Base-by-base conservation (phyloP, 2,329 filamentous ascomycete genomes). In the Colletotrichum ledebouriae region DNA sequence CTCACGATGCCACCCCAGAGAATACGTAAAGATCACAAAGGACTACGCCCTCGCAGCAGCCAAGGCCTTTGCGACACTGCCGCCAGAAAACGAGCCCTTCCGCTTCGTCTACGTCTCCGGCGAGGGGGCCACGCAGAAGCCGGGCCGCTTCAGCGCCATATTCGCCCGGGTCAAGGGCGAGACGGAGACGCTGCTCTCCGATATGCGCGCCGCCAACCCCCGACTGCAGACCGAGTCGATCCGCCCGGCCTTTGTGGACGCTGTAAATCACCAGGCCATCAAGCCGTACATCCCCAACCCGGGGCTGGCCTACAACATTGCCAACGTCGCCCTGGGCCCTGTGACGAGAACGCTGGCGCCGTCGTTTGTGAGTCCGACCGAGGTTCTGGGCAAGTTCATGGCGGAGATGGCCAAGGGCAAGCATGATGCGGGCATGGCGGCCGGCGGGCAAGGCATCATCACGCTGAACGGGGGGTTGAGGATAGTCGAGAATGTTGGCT, bases 51-150 rank as follows among this genome's bases (percentile, higher is more conserved):
- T 93, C 1, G 86, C 84, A 2, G 90, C 90, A 0, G 90, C 89
- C 1, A 81, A 83, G 67, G 87, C 89, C 12, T 90, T 92, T 73
- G 76, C 83, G 1, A 76, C 76, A 0, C 77, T 90, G 12, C 78
- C 84, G 3, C 65, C 74, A 0, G 78, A 78, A 13, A 75, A 78
- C 4, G 74, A 82, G 46, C 86, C 88, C 0, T 90, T 94, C 77
- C 87, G 87, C 59, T 94, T 94, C 76, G 83, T 94, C 70, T 91
- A 89, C 74, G 85, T 94, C 34, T 94, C 91, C 0, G 91, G 89
- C 56, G 79, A 82, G 59, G 88, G 88, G 52, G 86, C 89, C 0
- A 90, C 88, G 1, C 84, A 84, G 17, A 78, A 78, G 1, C 90
- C 90, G 0, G 84, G 85, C 3, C 75, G 76, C 4, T 84, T 89